Evolutionary conservation across 768 basidiomycete genomes (phyloP).

Genomic region (Stropharia rugosoannulata): DNA sequence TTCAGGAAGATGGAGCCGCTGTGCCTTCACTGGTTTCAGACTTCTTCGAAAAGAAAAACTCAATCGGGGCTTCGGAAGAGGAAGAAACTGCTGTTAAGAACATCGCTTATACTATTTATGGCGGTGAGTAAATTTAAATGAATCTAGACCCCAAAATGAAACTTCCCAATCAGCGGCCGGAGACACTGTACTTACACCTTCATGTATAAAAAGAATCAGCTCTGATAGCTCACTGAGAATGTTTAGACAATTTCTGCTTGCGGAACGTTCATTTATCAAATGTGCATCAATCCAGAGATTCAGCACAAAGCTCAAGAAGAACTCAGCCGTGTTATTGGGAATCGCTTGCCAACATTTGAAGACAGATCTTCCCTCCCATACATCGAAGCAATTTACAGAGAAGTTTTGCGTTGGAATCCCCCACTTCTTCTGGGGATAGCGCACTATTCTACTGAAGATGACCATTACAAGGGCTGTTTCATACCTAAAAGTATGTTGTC

Average conservation of each 20-base stretch:
- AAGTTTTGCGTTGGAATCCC: conserved; percentile 5
- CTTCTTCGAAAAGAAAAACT: conserved; percentile 13
- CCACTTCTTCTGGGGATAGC: conserved; percentile 21
- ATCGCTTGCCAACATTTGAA: conserved; percentile 33
- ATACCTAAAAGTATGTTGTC: conserved; percentile 37
- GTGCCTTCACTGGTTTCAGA: conserved; percentile 11
- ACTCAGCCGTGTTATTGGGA: conserved; percentile 37
- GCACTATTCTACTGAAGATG: conserved; percentile 33
- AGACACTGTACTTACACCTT: too few relatives aligned
- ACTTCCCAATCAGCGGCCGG: too few relatives aligned
- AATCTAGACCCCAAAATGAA: too few relatives aligned
- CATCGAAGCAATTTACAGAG: conserved; percentile 12
- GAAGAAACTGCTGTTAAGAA: conserved; percentile 10
- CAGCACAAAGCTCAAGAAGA: conserved; percentile 38
- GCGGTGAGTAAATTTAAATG: conserved; percentile 8
- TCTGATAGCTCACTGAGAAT: too few relatives aligned
- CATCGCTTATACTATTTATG: conserved; percentile 15
- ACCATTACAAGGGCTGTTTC: conserved; percentile 35
- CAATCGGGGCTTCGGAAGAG: conserved; percentile 6
- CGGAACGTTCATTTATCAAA: conserved; percentile 34
- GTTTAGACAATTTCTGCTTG: conserved; percentile 29
- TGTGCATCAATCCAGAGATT: conserved; percentile 35
- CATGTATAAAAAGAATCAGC: too few relatives aligned
- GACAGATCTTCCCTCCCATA: conserved; percentile 35
- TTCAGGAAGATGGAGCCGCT: conserved; percentile 12